Base-by-base conservation (phyloP, 2,329 filamentous ascomycete species). In the Fusarium mexicanum region DNA sequence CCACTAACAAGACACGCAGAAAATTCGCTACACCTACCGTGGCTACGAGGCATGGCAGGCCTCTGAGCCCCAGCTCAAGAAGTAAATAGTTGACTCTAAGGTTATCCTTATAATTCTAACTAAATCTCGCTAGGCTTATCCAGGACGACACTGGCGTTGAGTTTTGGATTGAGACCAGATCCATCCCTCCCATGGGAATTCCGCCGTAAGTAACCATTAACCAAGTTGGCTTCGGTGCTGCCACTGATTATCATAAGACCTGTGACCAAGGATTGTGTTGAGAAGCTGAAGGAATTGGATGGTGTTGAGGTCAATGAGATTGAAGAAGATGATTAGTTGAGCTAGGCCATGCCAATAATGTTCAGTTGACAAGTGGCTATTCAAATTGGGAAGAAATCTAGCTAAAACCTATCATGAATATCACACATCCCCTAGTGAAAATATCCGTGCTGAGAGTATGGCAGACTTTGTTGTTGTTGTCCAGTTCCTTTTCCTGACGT, bases 211-310 rank as follows among this genome's bases (percentile, higher is more conserved):
- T 55, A 4, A 2, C 8, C 33, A 14, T 24, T 1, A 5, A 8
- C 12, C 2, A 3, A 20, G 12, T 20, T 29, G 4, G 4, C 4
- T 24, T 24, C 0, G 2, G 2, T 11, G 3, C 2, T n/a, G 6
- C 10, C 20, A 10, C 29, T 61, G 6, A 55, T 14, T 13, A 5
- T 6, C 5, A 3, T 11, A 33, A 61, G 59, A 4, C 59, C 47
- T 2, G 37, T 61, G 16, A 35, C 8, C 8, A 31, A 24, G 18
- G 37, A 43, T 17, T 43, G 59, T 2, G 2, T 61, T 13, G n/a
- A 57, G 14, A 57, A 57, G 14, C 18, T 61, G 8, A 61, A 43
- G 37, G 18, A 3, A 13, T 7, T 61, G 22, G 11, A 29, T 20
- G 59, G 59, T 18, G 59, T 61, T 11, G 10, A 18, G 11, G 8